Conservation (phyloP, 2,329 filamentous ascomycete species). For the Orbilia ellipsospora region DNA sequence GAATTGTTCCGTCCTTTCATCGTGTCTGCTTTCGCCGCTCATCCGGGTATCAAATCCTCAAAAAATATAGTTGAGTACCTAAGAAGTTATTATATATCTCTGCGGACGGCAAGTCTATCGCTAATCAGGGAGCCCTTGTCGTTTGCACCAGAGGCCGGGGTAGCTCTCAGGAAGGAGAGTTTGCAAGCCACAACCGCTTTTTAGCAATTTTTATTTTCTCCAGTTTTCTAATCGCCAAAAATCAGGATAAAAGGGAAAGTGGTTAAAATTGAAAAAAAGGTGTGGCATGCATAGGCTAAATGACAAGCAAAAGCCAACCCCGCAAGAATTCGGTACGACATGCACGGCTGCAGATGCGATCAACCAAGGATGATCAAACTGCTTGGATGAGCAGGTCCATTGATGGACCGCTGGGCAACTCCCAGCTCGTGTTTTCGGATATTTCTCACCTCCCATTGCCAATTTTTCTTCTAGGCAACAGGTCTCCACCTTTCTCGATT, state of each 20-base stretch:
- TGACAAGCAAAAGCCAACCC: neutral
- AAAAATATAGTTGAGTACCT: neutral
- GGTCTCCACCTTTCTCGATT: too few species aligned
- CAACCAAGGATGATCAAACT: neutral
- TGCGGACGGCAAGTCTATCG: neutral
- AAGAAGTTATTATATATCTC: too few species aligned
- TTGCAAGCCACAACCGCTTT: constrained; percentile 38
- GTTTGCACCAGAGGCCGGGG: neutral
- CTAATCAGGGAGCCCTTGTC: constrained; percentile 2
- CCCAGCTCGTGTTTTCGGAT: too few species aligned
- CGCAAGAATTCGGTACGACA: neutral
- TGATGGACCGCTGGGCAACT: too few species aligned
- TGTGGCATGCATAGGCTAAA: constrained; percentile 46
- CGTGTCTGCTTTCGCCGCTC: constrained; percentile 4
- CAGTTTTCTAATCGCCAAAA: neutral
- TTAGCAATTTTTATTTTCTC: constrained; percentile 19
- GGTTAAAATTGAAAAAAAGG: constrained; percentile 34
- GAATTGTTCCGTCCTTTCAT: neutral
- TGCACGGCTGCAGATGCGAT: neutral
- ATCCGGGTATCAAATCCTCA: constrained; percentile 14
- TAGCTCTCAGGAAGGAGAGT: constrained; percentile 4
- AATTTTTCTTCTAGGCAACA: too few species aligned
- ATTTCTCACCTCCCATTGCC: too few species aligned
- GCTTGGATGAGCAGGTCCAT: too few species aligned
- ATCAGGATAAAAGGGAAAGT: constrained; percentile 45